Conservation (phyloP, 1,284 basidiomycete species). For the Butyriboletus appendiculatus region DNA sequence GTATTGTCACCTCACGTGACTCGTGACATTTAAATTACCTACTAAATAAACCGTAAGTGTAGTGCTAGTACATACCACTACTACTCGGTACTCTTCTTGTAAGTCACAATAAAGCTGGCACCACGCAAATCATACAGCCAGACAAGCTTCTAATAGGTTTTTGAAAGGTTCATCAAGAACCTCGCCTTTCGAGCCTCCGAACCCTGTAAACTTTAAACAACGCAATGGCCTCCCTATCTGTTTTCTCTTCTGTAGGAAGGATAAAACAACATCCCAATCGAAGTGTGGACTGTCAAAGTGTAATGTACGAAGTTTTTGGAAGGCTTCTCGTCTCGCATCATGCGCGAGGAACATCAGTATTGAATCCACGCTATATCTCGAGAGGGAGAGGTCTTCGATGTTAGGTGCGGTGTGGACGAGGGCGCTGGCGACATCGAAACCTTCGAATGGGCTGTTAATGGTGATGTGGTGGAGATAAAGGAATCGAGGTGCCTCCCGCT, state of each 20-base stretch:
- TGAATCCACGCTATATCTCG: constrained; percentile 29
- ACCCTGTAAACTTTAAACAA: constrained; percentile 22
- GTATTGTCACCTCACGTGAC: constrained; percentile 26
- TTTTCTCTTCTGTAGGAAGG: constrained; percentile 29
- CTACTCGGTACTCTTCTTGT: too few species aligned
- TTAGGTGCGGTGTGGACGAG: constrained; percentile 30
- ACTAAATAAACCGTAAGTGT: not conserved
- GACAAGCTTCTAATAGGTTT: constrained; percentile 24
- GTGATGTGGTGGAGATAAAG: constrained; percentile 20
- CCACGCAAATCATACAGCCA: constrained; percentile 16
- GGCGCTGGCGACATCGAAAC: constrained; percentile 26
- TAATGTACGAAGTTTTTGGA: constrained; percentile 20
- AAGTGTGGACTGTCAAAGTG: constrained; percentile 29
- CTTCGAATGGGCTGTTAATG: constrained; percentile 29
- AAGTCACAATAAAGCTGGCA: not conserved
- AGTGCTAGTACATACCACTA: too few species aligned
- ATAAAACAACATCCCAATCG: constrained; percentile 33
- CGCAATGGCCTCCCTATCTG: constrained; percentile 20
- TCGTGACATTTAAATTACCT: constrained; percentile 15
- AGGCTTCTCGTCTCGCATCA: constrained; percentile 34
- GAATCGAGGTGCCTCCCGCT: constrained; percentile 30
- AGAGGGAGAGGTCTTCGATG: constrained; percentile 26
- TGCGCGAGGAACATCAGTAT: constrained; percentile 28
- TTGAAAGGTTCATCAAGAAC: constrained; percentile 25
- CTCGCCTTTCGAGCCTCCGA: constrained; percentile 19